phyloP scores from a whole-genome alignment of 2,329 filamentous ascomycete species.

The Apiospora marii region DNA sequence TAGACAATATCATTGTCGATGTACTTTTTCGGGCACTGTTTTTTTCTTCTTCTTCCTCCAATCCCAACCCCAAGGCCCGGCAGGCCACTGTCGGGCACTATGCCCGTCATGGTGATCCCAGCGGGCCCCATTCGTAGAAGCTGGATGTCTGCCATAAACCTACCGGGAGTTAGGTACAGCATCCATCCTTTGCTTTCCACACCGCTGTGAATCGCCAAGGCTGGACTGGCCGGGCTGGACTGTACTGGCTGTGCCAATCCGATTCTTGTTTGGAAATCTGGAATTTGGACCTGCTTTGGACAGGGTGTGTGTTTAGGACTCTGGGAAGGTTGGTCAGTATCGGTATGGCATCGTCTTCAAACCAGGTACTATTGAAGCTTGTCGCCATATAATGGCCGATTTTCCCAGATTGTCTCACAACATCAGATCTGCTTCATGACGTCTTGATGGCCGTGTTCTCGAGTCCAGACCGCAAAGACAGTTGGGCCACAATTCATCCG shows the following conservation, averaged over 20 bases:
- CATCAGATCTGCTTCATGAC: conserved; percentile 34
- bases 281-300: not conserved
- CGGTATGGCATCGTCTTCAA: conserved; percentile 2
- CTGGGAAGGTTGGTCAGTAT: conserved; percentile 7
- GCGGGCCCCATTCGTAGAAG: not conserved
- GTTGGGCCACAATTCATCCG: conserved; percentile 13
- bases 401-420: conserved; percentile 27
- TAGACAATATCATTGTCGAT: not conserved
- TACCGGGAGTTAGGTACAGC: not conserved
- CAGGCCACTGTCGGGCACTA: not conserved
- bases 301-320: conserved; percentile 16
- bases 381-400: not conserved
- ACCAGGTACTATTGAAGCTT: conserved; percentile 23
- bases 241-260: conserved; percentile 20
- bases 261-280: conserved; percentile 10
- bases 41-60: conserved; percentile 1
- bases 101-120: conserved; percentile 15
- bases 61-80: not conserved
- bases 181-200: conserved; percentile 12
- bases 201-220: conserved; percentile 23
- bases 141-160: not conserved
- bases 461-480: conserved; percentile 5
- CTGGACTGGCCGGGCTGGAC: not conserved
- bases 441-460: not conserved
- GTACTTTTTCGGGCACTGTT: conserved; percentile 14